Base-by-base conservation (phyloP, 768 basidiomycete genomes). In the Naematelia aurantialba region DNA sequence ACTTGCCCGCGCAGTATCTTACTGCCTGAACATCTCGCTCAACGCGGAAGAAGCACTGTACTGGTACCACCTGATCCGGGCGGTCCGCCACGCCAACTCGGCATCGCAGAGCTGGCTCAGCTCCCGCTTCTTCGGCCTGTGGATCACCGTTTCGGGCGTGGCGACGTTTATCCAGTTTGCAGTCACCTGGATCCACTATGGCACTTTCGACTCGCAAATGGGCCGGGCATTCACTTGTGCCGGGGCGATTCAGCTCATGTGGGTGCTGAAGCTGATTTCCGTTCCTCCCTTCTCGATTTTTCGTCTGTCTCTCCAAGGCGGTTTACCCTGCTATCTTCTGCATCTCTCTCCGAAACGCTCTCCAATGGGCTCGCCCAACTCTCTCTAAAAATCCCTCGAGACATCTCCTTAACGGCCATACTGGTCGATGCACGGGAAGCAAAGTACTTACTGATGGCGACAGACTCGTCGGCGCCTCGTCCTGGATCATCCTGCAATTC, bases 21-120 rank as follows among this genome's bases (percentile, higher is more conserved):
- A 60, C 61, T 56, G 27, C 31, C 54, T 65, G 12, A 64, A 68
- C 50, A 62, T 56, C 31, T 63, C 64, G 0, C 59, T 71, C 24
- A 68, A 61, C 30, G 61, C 64, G 26, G 64, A 71, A 62, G 69
- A 71, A 49, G 62, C 59, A 0, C 52, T 71, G 13, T 71, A 71
- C 55, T 71, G 69, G 69, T 66, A 59, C 50, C 65, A 67, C 49
- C 63, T 72, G 19, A 72, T 72, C 57, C 45, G 60, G 21, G 67
- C 67, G 30, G 67, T 72, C 11, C 62, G 65, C 42, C 52, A 51
- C n/a, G 65, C 70, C 5, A 58, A 63, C 31, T 56, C 65, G 11
- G 55, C 65, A 2, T 47, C 19, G 42, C 49, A 62, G 19, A 39
- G 17, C 17, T 72, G 65, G 62, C 56, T 68, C 5, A 45, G 34